phyloP scores from a whole-genome alignment of 345 rosid species.

The Sisymbrium altissimum region DNA sequence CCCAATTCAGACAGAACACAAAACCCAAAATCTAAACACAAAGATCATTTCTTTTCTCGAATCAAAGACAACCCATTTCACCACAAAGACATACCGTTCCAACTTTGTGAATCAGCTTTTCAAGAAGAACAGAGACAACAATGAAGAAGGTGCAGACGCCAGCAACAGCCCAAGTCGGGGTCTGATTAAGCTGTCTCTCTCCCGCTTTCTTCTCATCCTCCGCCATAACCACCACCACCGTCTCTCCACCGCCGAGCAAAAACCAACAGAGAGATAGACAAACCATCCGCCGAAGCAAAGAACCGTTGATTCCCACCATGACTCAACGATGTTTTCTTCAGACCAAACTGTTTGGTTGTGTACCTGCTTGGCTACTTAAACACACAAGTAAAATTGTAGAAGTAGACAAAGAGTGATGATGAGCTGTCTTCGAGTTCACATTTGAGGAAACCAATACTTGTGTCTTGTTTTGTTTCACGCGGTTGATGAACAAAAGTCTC shows the following conservation, averaged over 20 bases:
- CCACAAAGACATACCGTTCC: conserved; percentile 45
- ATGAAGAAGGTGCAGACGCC: conserved; percentile 74
- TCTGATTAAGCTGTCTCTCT: conserved; percentile 60
- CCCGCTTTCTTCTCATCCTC: conserved; percentile 23
- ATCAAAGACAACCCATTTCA: conserved; percentile 9
- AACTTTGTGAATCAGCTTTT: conserved; percentile 67
- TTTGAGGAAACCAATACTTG: too few relatives aligned
- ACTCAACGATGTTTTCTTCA: neutral
- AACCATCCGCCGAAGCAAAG: conserved; percentile 20
- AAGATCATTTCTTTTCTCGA: conserved; percentile 2
- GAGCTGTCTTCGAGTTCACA: conserved; percentile 32
- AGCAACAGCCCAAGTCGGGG: conserved; percentile 99
- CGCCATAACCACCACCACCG: conserved; percentile 35
- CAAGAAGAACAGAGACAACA: conserved; percentile 65
- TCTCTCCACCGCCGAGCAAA: conserved; percentile 21
- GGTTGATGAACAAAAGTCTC: conserved; percentile 14
- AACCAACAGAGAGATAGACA: conserved; percentile 18
- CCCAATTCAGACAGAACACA: neutral
- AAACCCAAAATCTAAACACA: neutral
- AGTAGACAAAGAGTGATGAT: conserved; percentile 18
- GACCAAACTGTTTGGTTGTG: conserved; percentile 4
- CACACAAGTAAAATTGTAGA: conserved; percentile 1
- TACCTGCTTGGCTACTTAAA: conserved; percentile 25
- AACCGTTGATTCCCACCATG: conserved; percentile 2
- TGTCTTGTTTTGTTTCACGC: conserved; percentile 17